These are phyloP conservation scores for Datisca glomerata DNA, from an alignment of 306 rosid species.

Conservation along the genomic window DNA sequence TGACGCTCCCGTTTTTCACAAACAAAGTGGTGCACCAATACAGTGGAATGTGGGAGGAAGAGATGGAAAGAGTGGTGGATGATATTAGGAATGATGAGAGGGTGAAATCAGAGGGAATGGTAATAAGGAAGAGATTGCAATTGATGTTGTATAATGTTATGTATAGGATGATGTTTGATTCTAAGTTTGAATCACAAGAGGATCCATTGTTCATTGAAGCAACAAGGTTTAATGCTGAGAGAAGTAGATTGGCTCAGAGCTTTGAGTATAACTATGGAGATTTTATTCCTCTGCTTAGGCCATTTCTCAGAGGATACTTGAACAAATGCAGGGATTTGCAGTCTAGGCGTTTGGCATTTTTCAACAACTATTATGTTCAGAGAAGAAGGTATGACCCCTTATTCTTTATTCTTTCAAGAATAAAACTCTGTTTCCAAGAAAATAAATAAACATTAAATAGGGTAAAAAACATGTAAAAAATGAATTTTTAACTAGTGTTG, in stretches of 20 bases:
- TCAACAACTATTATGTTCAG: conserved; percentile 44
- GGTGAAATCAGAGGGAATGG: conserved; percentile 39
- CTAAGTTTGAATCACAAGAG: conserved; percentile 65
- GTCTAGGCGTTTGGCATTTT: conserved; percentile 43
- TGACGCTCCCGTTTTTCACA: conserved; percentile 77
- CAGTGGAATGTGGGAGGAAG: conserved; percentile 73
- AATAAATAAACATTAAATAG: too few species aligned
- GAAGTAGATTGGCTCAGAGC: conserved; percentile 76
- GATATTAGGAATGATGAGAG: conserved; percentile 31
- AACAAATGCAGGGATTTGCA: conserved; percentile 72
- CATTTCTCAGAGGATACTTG: conserved; percentile 59
- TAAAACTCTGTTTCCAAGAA: too few species aligned
- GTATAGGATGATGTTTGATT: conserved; percentile 82
- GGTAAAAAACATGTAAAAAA: too few species aligned
- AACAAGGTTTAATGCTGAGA: conserved; percentile 50
- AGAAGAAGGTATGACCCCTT: conserved; percentile 56
- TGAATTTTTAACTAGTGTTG: too few species aligned
- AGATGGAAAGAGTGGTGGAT: conserved; percentile 51
- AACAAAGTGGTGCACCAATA: conserved; percentile 63
- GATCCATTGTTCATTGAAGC: conserved; percentile 73
- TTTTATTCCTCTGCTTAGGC: conserved; percentile 70
- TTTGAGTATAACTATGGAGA: too few species aligned
- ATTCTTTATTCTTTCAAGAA: too few species aligned
- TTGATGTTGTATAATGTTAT: conserved; percentile 65
- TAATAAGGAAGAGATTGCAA: conserved; percentile 54